These are phyloP conservation scores for Phytophthora sojae DNA, from an alignment of 352 stramenopile genomes.

Conservation along the genomic window DNA sequence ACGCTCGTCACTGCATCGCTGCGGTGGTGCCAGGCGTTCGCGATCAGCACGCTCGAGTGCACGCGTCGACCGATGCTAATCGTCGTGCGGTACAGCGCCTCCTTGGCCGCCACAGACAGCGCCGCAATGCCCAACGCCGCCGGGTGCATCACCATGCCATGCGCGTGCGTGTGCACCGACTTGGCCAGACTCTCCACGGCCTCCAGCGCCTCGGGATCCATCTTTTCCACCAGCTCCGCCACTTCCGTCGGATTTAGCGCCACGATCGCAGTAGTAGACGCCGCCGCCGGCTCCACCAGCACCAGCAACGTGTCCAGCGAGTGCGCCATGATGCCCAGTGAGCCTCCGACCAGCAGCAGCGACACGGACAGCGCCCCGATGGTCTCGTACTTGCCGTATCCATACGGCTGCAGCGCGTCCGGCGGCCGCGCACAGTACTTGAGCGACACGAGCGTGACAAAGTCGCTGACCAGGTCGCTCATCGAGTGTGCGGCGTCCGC, in stretches of 20 bases:
- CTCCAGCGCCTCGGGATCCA: slow-evolving; percentile 45
- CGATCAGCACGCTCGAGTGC: slow-evolving; percentile 94
- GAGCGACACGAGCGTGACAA: slow-evolving; percentile 93
- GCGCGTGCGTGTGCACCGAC: slow-evolving; percentile 21
- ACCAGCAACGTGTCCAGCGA: slow-evolving; percentile 72
- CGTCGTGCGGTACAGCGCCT: slow-evolving; percentile 93
- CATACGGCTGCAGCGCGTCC: slow-evolving; percentile 88
- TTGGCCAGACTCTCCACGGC: slow-evolving; percentile 19
- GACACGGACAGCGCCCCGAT: slow-evolving; percentile 71
- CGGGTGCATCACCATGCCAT: slow-evolving; percentile 56
- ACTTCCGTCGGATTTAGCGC: slow-evolving; percentile 40
- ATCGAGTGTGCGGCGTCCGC: slow-evolving; percentile 95
- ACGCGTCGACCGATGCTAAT: slow-evolving; percentile 88
- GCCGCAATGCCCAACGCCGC: slow-evolving; percentile 85
- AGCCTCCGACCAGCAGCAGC: slow-evolving; percentile 69
- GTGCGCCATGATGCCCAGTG: slow-evolving; percentile 70
- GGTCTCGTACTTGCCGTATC: slow-evolving; percentile 82
- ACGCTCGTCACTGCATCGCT: slow-evolving; percentile 87
- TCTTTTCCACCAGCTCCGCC: slow-evolving; percentile 27
- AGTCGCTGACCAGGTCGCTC: slow-evolving; percentile 95
- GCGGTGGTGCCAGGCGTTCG: slow-evolving; percentile 96
- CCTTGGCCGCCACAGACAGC: slow-evolving; percentile 91
- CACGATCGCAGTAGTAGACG: slow-evolving; percentile 16
- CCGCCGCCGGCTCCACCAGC: slow-evolving; percentile 44
- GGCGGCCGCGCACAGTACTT: slow-evolving; percentile 92